Evolutionary conservation across 352 stramenopile species (phyloP).

Genomic region (Globisporangium nagaii): DNA sequence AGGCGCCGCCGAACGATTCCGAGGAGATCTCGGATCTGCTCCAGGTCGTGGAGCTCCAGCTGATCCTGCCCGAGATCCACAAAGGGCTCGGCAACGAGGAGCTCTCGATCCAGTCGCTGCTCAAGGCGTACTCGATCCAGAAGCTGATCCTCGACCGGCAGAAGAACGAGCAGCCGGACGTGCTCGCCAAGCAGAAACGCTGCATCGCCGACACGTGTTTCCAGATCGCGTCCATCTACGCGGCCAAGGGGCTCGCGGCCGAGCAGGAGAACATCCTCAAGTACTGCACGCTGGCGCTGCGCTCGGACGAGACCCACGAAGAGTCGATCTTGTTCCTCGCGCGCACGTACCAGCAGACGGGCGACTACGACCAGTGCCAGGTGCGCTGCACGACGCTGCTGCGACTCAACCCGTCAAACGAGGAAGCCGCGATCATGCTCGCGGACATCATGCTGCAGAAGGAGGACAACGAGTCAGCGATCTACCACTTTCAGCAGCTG

Average conservation of each 20-base stretch:
- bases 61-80: slow-evolving; percentile 81
- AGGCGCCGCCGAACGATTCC: slow-evolving; percentile 53
- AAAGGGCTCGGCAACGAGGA: slow-evolving; percentile 59
- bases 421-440: slow-evolving; percentile 88
- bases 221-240: slow-evolving; percentile 72
- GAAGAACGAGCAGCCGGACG: slow-evolving; percentile 77
- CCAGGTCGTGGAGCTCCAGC: slow-evolving; percentile 65
- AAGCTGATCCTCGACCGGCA: slow-evolving; percentile 79
- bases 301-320: slow-evolving; percentile 78
- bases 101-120: slow-evolving; percentile 69
- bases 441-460: slow-evolving; percentile 88
- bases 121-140: slow-evolving; percentile 81
- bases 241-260: slow-evolving; percentile 13
- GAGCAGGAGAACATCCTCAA: slow-evolving; percentile 70
- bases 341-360: slow-evolving; percentile 52
- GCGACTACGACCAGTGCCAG: slow-evolving; percentile 86
- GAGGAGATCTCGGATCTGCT: slow-evolving; percentile 64
- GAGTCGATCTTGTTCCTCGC: slow-evolving; percentile 82
- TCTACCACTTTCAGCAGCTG: slow-evolving; percentile 88
- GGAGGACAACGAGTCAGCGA: slow-evolving; percentile 83
- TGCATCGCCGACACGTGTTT: slow-evolving; percentile 81
- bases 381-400: slow-evolving; percentile 78
- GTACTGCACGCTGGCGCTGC: slow-evolving; percentile 72
- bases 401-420: slow-evolving; percentile 70
- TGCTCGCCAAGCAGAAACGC: slow-evolving; percentile 66